Base-by-base conservation (phyloP, 805 yeast species). In the Lipomyces oligophaga region DNA sequence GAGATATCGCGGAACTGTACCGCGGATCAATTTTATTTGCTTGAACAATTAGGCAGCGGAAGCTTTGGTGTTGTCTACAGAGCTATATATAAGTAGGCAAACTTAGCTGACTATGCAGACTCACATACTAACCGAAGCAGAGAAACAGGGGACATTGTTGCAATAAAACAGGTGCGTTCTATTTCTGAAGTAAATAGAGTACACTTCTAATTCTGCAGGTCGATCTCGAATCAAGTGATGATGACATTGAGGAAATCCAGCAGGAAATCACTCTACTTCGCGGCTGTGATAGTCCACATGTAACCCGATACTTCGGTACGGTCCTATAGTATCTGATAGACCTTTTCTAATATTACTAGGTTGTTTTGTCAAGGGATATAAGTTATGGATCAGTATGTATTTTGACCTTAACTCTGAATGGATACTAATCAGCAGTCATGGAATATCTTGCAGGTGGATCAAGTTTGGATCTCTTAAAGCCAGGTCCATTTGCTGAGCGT, bases 371-470 rank as follows among this genome's bases (percentile, higher is more conserved):
- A 74, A 75, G 54, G 81, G 81, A 31, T 77, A 74, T 61, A 81
- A 81, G 62, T 70, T 84, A 11, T 83, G 89, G 88, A 83, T 84
- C 43, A 73, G 56, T 45, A 49, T n/a, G 47, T 20, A 15, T 11
- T 24, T 16, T 38, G 13, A 13, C 13, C 19, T 31, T 16, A 28
- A 11, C 1, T 26, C 25, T 25, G 22, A 16, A 13, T 26, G 8
- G 30, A 8, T 13, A 38, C 11, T 22, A 35, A 11, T 15, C 34
- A 15, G 28, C 27, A 49, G 55, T 83, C 10, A 85, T 84, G 93
- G 94, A 84, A 63, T 81, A 67, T 61, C 73, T 83, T n/a, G 80
- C 82, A 31, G 93, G 88, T 0, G 94, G 94, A 2, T 79, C 87
- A 4, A 72, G 85, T 39, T 72, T 78, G 36, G 93, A 84, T 47